Evolutionary conservation across 345 rosid genomes (phyloP), one percentile per base, ranked within the genome.

Genomic region (Boechera stricta): DNA sequence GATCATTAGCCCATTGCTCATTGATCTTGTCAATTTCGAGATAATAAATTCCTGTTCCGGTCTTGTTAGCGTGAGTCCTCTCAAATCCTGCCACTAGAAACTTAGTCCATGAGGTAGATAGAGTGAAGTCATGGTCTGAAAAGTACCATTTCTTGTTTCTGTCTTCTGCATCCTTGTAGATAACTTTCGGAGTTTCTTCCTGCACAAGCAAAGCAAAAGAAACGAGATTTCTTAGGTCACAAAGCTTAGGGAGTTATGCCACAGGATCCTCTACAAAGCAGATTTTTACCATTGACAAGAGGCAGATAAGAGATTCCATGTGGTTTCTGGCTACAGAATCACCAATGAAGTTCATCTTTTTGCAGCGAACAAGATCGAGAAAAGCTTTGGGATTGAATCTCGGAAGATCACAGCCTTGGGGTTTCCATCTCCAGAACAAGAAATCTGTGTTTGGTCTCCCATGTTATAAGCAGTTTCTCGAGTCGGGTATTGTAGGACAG

Each of bases 291-390:
- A 78, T 74, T n/a, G 92, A 91, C 76, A 90, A 71, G 59, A 90
- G 86, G 66, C 96, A 91, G 12, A 87, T 85, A 10, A 93, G 90
- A 26, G 94, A 90, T 42, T 91, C 91, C 85, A 91, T 76, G 62
- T 91, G 96, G 79, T 93, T 93, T 78, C 90, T 83, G 52, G 94
- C 92, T n/a, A 90, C 87, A 4, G 91, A 89, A 64, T 91, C 97
- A 28, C 97, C 97, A 16, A 88, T 59, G 44, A 88, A 93, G 15
- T 84, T 92, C 83, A 91, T 69, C 53, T 84, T 85, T 75, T 84
- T 91, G 32, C 93, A 85, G 54, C 85, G 71, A 28, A 89, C 84
- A 71, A 85, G 78, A 26, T 70, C 54, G 18, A 91, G 69, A 72
- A 89, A 91, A 0, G 33, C 72, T 65, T 70, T 77, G 5, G 91